These are phyloP conservation scores for Dactylella cylindrospora DNA, from an alignment of 2,329 filamentous ascomycete species.

Conservation along the genomic window DNA sequence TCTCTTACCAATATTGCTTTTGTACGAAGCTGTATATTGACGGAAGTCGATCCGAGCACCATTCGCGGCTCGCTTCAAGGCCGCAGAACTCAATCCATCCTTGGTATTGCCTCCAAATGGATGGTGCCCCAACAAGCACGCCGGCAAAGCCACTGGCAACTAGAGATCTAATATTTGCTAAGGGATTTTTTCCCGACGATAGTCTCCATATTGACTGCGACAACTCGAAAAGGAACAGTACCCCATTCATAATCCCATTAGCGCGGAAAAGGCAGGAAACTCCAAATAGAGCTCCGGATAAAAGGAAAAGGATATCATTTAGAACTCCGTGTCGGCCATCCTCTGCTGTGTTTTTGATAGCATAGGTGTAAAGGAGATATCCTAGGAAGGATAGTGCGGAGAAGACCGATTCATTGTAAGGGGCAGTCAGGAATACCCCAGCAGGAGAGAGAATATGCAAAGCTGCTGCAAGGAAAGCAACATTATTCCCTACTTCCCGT, in stretches of 20 bases:
- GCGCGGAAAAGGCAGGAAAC: conserved; percentile 73
- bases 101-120: conserved; percentile 36
- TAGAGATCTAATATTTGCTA: conserved; percentile 58
- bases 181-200: conserved; percentile 42
- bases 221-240: conserved; percentile 70
- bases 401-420: conserved; percentile 79
- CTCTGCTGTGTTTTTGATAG: conserved; percentile 50
- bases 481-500: conserved; percentile 48
- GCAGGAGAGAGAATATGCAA: conserved; percentile 84
- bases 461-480: conserved; percentile 68
- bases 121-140: conserved; percentile 66
- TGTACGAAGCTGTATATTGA: conserved; percentile 94
- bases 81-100: conserved; percentile 37
- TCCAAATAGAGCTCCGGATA: conserved; percentile 70
- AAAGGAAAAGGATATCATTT: conserved; percentile 59
- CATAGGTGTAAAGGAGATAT: conserved; percentile 66
- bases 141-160: conserved; percentile 67
- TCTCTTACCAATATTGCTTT: conserved; percentile 78
- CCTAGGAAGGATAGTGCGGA: conserved; percentile 75
- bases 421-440: conserved; percentile 83
- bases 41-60: conserved; percentile 73
- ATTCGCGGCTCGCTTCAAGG: conserved; percentile 58
- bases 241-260: conserved; percentile 81
- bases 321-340: conserved; percentile 45
- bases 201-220: conserved; percentile 41